phyloP scores from a whole-genome alignment of 1,284 basidiomycete genomes.

The Sanghuangporus sanghuang region DNA sequence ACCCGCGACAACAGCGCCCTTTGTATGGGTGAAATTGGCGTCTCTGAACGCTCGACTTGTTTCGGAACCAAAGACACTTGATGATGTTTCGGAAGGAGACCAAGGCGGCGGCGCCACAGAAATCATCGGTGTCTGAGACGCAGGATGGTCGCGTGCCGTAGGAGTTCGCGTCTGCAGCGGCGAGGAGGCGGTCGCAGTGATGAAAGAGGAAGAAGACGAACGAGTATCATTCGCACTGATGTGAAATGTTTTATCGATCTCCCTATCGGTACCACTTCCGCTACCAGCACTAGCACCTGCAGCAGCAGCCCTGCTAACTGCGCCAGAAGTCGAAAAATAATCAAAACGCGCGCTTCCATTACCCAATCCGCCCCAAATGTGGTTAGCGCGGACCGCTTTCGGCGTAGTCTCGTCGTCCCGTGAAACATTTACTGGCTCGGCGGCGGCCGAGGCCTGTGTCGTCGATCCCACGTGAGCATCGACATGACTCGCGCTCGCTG shows the following conservation, averaged over 20 bases:
- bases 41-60: background rate
- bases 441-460: background rate
- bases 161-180: background rate
- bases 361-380: background rate
- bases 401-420: conserved; percentile 8
- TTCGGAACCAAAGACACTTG: background rate
- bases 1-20: background rate
- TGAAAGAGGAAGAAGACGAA: background rate
- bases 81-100: background rate
- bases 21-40: background rate
- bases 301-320: background rate
- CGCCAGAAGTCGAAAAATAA: conserved; percentile 6
- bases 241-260: background rate
- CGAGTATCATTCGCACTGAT: background rate
- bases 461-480: background rate
- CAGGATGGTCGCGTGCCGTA: conserved; percentile 3
- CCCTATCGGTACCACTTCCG: background rate
- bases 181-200: background rate
- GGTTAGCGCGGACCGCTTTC: background rate
- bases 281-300: background rate
- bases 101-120: background rate
- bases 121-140: background rate
- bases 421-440: background rate
- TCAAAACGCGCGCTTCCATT: conserved; percentile 1
- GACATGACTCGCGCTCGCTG: background rate